phyloP scores from a whole-genome alignment of 1,284 basidiomycete species.

The Cutaneotrichosporon mucoides region DNA sequence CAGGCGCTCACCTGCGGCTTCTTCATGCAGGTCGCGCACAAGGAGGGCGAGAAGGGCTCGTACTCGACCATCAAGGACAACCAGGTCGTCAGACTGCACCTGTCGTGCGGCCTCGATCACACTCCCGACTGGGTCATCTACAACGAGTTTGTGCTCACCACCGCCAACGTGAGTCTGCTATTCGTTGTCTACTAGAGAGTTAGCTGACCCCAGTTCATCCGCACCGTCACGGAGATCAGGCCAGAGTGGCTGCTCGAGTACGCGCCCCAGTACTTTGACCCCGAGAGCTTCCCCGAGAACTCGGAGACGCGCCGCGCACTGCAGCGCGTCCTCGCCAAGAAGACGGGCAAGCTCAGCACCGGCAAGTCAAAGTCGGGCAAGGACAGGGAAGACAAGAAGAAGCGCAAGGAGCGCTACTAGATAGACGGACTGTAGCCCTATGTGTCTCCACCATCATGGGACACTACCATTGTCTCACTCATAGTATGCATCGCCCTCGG shows the following conservation, averaged over 20 bases:
- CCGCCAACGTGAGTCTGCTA: constrained; percentile 53
- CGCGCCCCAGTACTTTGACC: constrained; percentile 66
- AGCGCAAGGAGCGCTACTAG: constrained; percentile 29
- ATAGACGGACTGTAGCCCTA: not conserved
- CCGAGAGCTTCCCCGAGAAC: constrained; percentile 39
- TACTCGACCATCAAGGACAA: constrained; percentile 93
- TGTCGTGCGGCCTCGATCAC: constrained; percentile 86
- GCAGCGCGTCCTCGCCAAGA: constrained; percentile 35
- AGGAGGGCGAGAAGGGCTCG: constrained; percentile 81
- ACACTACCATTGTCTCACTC: constrained; percentile 4
- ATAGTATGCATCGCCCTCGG: constrained; percentile 14
- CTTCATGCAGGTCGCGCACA: constrained; percentile 98
- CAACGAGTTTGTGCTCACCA: constrained; percentile 96
- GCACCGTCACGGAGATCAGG: constrained; percentile 83
- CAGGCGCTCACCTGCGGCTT: constrained; percentile 86
- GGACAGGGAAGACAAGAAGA: constrained; percentile 26
- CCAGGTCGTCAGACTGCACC: constrained; percentile 86
- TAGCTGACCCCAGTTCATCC: constrained; percentile 64
- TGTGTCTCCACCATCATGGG: not conserved
- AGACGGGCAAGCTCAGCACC: constrained; percentile 21
- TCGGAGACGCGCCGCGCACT: constrained; percentile 41
- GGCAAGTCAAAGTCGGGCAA: not conserved
- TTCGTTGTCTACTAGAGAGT: not conserved
- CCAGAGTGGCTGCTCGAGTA: constrained; percentile 88
- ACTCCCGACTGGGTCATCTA: constrained; percentile 96